Evolutionary conservation across 2,329 filamentous ascomycete species (phyloP).

Genomic region (Aspergillus ruber): DNA sequence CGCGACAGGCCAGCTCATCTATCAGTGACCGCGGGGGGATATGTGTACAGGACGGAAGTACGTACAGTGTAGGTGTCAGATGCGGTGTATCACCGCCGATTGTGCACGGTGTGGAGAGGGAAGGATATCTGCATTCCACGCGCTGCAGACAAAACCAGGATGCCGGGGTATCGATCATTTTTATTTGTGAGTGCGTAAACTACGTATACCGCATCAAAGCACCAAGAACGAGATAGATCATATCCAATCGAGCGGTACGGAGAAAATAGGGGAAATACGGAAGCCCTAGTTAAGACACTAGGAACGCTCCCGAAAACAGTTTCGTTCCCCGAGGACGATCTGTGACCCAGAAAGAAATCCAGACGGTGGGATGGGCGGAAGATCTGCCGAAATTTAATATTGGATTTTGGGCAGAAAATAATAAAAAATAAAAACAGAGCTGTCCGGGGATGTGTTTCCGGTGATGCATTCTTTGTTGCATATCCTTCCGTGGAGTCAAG

Average conservation of each 20-base stretch:
- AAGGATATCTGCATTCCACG: neutral
- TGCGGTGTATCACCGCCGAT: conserved; percentile 1
- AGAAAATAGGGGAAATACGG: neutral
- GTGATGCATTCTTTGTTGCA: too few species aligned
- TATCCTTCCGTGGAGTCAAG: too few species aligned
- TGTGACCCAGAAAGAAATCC: neutral
- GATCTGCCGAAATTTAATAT: too few species aligned
- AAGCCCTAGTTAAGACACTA: neutral
- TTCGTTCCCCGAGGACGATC: neutral
- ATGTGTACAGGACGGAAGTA: too few species aligned
- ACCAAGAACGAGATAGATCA: neutral
- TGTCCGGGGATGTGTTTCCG: too few species aligned
- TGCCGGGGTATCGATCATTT: neutral
- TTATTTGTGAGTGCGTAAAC: neutral
- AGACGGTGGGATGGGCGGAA: neutral
- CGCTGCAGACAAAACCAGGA: neutral
- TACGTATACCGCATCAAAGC: too few species aligned
- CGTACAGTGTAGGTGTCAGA: neutral
- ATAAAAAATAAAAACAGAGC: too few species aligned
- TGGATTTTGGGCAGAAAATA: too few species aligned
- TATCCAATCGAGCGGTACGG: neutral
- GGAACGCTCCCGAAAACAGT: neutral
- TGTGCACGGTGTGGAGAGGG: neutral
- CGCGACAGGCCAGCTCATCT: too few species aligned
- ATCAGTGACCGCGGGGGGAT: too few species aligned